A percentile compares a stretch with the other conserved stretches of the same genome.
These are phyloP conservation scores for Bryoglossum gracile DNA, from an alignment of 495 filamentous ascomycete species.

Conservation along the genomic window DNA sequence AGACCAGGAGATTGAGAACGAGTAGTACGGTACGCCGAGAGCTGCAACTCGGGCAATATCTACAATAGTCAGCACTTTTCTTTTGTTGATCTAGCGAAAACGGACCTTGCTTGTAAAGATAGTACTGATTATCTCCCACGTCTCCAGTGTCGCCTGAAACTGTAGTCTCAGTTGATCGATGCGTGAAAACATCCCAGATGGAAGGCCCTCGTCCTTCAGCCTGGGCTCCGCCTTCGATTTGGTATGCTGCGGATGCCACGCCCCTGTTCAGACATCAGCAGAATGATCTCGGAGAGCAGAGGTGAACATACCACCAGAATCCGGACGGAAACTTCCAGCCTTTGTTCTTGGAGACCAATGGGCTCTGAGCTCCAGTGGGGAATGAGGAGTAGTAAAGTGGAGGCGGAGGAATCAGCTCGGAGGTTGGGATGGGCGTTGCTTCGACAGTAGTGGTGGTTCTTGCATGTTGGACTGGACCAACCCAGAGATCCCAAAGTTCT, in stretches of 20 bases:
- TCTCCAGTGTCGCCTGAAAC: conserved; percentile 36
- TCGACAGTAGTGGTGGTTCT: conserved; percentile 17
- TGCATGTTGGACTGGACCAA: conserved; percentile 18
- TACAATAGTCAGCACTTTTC: background rate
- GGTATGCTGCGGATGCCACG: conserved; percentile 30
- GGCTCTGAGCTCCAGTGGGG: conserved; percentile 15
- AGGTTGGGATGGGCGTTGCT: conserved; percentile 18
- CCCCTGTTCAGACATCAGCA: no score
- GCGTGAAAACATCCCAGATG: conserved; percentile 22
- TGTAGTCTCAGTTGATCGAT: conserved; percentile 22
- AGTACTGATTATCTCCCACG: conserved; percentile 37
- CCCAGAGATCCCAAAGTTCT: conserved; percentile 22
- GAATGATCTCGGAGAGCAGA: no score
- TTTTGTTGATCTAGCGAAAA: background rate
- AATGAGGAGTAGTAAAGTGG: conserved; percentile 15
- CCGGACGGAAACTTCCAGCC: conserved; percentile 25
- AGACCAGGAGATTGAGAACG: conserved; percentile 38
- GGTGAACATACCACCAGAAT: conserved; percentile 25
- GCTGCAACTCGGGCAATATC: conserved; percentile 36
- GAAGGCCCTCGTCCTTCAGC: conserved; percentile 23
- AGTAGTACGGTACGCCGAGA: conserved; percentile 33
- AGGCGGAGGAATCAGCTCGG: conserved; percentile 20
- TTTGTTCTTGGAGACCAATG: conserved; percentile 12
- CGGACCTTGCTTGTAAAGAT: conserved; percentile 35
- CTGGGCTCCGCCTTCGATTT: conserved; percentile 31